Base-by-base conservation (phyloP, 129 eudicot species). In the Lactuca sativa region DNA sequence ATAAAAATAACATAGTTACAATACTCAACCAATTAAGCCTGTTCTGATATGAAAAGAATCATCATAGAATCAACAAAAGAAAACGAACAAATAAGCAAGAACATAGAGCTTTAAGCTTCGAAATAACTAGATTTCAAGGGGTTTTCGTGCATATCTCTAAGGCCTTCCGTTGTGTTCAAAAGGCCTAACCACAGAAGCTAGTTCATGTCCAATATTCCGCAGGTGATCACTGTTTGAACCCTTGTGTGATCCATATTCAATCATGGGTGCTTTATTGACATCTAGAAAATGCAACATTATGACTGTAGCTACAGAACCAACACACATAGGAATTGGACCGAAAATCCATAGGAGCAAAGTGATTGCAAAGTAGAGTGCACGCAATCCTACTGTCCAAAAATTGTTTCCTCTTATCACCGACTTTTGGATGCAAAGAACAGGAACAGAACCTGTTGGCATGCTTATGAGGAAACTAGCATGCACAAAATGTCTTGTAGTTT, bases 251-350 rank as follows among this genome's bases (percentile, higher is more conserved):
- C 59, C 75, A 77, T 62, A 80, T 61, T 34, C 60, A 76, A 74
- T 77, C 72, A 80, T 38, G 8, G 86, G 86, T 8, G 30, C 69
- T n/a, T 69, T 67, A 66, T 72, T 91, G 15, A 34, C 62, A 73
- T 91, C 95, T 0, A 91, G 37, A 14, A 41, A 57, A 40, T 83
- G 59, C 78, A 80, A 17, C 16, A 91, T 30, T 14, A 62, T 52
- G 55, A 83, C 92, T 5, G 67, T 67, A 38, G 61, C 31, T 9
- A 87, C 67, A 0, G 95, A 70, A 14, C 90, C 77, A 77, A 66
- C 78, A 77, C 87, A 79, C 97, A 90, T 90, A 4, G 97, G 90
- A 18, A 90, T 87, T 9, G 97, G 97, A 17, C 95, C 95, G 13
- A 88, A 91, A 60, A 83, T 77, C 92, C 95, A 87, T 7, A 83